Base-by-base conservation (phyloP, 345 rosid species). In the Brassica carinata region DNA sequence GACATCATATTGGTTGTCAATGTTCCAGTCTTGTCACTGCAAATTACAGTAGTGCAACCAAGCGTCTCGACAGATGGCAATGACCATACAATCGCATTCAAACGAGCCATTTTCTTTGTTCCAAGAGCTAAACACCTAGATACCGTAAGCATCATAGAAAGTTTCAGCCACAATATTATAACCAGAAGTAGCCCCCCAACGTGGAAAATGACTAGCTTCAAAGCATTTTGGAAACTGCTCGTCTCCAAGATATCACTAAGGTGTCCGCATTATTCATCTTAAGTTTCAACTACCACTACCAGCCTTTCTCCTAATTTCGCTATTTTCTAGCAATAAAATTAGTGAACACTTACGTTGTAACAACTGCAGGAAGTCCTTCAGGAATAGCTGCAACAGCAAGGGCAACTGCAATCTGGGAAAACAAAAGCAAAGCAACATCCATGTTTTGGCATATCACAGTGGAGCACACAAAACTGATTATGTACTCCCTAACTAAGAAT, bases 361-460 rank as follows among this genome's bases (percentile, higher is more conserved):
- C 99, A 84, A 96, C 99, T 78, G 99, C 99, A 73, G 99, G 99
- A 88, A 96, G 99, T 84, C 98, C 99, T 90, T 96, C 99, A 36
- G 99, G 98, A 81, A 96, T 96, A 51, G 99, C 99, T 67, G 99
- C 99, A 84, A 96, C 99, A 77, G 99, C 99, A 84, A 96, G 98
- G 79, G 99, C 99, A 85, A 96, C 98, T 67, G 99, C 99, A 84
- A 96, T 96, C 99, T 93, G 85, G 83, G 87, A 38, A 86, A 79
- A 81, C 62, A 64, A 86, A 71, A 84, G 82, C 8, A 85, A 74
- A 74, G 66, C 11, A 74, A 36, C 34, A 74, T 51, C 38, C 53
- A 74, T 14, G 18, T 51, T 51, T 51, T 75, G 15, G 57, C 23
- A 19, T 63, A 51, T 68, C 69, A 68, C 34, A 67, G 34, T 51